These are phyloP conservation scores for Candida chilensis DNA, from an alignment of 805 yeast genomes.

Conservation along the genomic window DNA sequence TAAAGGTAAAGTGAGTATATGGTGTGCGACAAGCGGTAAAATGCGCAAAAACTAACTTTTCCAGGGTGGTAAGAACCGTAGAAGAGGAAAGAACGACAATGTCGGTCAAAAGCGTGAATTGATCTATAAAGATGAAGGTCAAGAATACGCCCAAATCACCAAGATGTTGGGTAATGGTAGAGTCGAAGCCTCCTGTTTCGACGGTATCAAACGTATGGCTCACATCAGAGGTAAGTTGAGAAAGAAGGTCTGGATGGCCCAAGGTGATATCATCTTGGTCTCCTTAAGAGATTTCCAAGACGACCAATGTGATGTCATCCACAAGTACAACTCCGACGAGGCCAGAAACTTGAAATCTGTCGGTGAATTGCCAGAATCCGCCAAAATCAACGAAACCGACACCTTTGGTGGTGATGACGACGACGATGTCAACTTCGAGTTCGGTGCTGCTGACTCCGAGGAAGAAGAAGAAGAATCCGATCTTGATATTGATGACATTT, in stretches of 20 bases:
- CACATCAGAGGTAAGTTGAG: slow-evolving; percentile 98
- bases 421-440: slow-evolving; percentile 96
- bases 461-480: slow-evolving; percentile 66
- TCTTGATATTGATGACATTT: slow-evolving; percentile 93
- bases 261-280: slow-evolving; percentile 94
- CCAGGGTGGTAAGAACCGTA: slow-evolving; percentile 86
- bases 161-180: slow-evolving; percentile 99
- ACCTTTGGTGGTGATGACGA: slow-evolving; percentile 95
- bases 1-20: slow-evolving; percentile 53
- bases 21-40: too few relatives aligned
- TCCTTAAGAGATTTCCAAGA: slow-evolving; percentile 98
- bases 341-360: slow-evolving; percentile 92
- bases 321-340: slow-evolving; percentile 94
- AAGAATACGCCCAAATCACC: slow-evolving; percentile 96
- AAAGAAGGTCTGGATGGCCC: slow-evolving; percentile 99
- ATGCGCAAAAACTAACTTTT: background rate
- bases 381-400: slow-evolving; percentile 96
- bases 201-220: slow-evolving; percentile 88
- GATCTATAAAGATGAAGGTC: slow-evolving; percentile 88
- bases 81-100: slow-evolving; percentile 96
- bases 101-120: slow-evolving; percentile 91
- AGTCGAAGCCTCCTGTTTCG: slow-evolving; percentile 92
- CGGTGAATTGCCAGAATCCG: slow-evolving; percentile 96
- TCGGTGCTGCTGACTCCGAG: slow-evolving; percentile 84
- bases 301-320: slow-evolving; percentile 95